Evolutionary conservation across 805 yeast genomes (phyloP).

Genomic region (Jamesozyma gamospora): DNA sequence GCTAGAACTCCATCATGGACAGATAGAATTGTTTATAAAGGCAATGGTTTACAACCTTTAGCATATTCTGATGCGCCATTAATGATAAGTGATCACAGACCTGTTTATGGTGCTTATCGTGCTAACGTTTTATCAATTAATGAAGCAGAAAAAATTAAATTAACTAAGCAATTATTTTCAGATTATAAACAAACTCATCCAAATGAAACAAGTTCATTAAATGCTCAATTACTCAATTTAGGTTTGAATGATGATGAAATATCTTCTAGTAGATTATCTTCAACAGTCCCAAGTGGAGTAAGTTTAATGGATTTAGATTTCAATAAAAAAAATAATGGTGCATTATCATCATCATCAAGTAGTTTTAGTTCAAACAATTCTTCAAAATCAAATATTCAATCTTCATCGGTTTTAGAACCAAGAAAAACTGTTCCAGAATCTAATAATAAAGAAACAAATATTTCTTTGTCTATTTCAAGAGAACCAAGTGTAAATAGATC

Average conservation of each 20-base stretch:
- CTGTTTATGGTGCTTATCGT: constrained; percentile 73
- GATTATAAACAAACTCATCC: constrained; percentile 37
- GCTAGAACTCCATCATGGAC: constrained; percentile 96
- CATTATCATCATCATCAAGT: not conserved
- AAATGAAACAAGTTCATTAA: constrained; percentile 17
- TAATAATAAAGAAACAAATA: not conserved
- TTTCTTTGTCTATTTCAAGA: not conserved
- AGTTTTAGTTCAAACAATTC: not conserved
- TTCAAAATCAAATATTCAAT: constrained; percentile 1
- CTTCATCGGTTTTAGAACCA: constrained; percentile 7
- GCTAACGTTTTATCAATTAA: constrained; percentile 62
- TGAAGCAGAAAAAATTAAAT: constrained; percentile 43
- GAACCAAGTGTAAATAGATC: not conserved
- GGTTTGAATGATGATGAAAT: constrained; percentile 8
- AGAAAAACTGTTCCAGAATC: not conserved
- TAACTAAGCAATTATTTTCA: constrained; percentile 51
- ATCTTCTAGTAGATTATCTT: not conserved
- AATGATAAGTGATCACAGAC: constrained; percentile 78
- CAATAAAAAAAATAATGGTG: not conserved
- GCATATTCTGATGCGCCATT: constrained; percentile 62
- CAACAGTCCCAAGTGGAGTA: constrained; percentile 1
- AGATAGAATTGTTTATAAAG: constrained; percentile 68
- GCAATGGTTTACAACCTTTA: constrained; percentile 47
- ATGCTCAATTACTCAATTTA: constrained; percentile 12
- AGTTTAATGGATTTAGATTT: constrained; percentile 10